Evolutionary conservation across 2,329 filamentous ascomycete genomes (phyloP), one percentile per base, ranked within the genome.

Genomic region (Fusarium subglutinans): DNA sequence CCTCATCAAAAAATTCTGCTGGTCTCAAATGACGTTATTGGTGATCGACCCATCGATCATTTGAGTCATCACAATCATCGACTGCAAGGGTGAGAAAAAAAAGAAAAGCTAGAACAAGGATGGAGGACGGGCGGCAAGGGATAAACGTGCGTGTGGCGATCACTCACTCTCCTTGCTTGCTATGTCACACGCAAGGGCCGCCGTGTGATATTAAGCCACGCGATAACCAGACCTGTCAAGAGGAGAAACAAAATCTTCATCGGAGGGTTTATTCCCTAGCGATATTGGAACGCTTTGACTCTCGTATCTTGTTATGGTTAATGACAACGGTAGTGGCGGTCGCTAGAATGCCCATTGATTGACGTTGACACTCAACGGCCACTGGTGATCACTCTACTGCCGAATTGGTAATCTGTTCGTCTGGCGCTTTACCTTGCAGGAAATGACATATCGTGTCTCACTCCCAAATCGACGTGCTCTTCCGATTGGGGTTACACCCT

Each of bases 371-470:
- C 20, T 47, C 50, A 58, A 58, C 53, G 38, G 28, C 28, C 15
- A n/a, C 28, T 45, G 28, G 22, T 7, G 22, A 44, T 24, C 7
- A 44, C 30, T 44, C 53, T 56, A 44, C 26, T 33, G 20, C 56
- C 43, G 38, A 38, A 28, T 18, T 20, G 43, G 43, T 51, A 51
- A 51, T 8, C 43, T 30, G 33, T 18, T 51, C 43, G 43, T 18
- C 15, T n/a, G 20, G 15, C 43, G 24, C 43, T 51, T 37, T 38
- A 18, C 24, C 56, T n/a, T 9, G 56, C 30, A 30, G 9, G 43
- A 38, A 59, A 59, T 51, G 56, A 59, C 56, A 59, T 15, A 24
- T 59, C 56, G 43, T 51, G 56, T 59, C 56, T 59, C 56, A 51
- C 26, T n/a, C 33, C 33, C 56, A 15, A 51, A 51, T 51, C 33